Percentiles rank a stretch among this genome's conserved stretches.
phyloP scores from a whole-genome alignment of 495 filamentous ascomycete genomes.

The Hypoxylon trugodes region DNA sequence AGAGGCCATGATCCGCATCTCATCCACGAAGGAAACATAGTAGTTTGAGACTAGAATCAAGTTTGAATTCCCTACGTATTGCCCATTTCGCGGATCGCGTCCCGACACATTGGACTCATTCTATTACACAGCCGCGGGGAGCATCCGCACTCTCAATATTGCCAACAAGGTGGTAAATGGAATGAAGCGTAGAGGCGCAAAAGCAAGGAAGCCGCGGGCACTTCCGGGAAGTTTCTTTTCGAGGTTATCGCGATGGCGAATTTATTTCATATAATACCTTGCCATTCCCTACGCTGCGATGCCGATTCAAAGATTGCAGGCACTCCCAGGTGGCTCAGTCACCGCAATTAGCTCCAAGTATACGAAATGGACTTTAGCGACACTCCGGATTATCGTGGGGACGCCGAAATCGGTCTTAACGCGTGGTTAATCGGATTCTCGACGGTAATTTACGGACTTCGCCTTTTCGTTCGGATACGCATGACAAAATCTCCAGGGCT shows the following conservation, averaged over 20 bases:
- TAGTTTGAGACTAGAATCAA: background rate
- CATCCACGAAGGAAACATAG: conserved; percentile 2
- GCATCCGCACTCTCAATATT: background rate
- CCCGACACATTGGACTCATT: conserved; percentile 10
- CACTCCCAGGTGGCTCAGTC: conserved; percentile 2
- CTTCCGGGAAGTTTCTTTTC: background rate
- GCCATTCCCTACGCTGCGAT: background rate
- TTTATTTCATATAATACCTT: background rate
- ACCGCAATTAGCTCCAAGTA: background rate
- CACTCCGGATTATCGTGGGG: conserved; percentile 26
- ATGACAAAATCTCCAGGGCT: conserved; percentile 44
- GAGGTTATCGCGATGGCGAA: background rate
- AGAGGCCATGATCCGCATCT: background rate
- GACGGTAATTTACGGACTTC: conserved; percentile 34
- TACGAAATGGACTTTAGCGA: conserved; percentile 24
- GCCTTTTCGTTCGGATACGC: conserved; percentile 38
- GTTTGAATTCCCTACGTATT: background rate
- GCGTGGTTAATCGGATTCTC: conserved; percentile 38
- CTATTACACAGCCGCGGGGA: conserved; percentile 2
- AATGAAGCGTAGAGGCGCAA: conserved; percentile 5
- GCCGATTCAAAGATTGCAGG: background rate
- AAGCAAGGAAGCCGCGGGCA: background rate
- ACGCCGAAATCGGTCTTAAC: conserved; percentile 34
- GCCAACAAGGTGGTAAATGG: conserved; percentile 1
- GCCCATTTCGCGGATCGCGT: conserved; percentile 1